A percentile compares a stretch with the other conserved stretches of the same genome.
These are phyloP conservation scores for Candida gorgasii DNA, from an alignment of 805 yeast genomes.

Conservation along the genomic window DNA sequence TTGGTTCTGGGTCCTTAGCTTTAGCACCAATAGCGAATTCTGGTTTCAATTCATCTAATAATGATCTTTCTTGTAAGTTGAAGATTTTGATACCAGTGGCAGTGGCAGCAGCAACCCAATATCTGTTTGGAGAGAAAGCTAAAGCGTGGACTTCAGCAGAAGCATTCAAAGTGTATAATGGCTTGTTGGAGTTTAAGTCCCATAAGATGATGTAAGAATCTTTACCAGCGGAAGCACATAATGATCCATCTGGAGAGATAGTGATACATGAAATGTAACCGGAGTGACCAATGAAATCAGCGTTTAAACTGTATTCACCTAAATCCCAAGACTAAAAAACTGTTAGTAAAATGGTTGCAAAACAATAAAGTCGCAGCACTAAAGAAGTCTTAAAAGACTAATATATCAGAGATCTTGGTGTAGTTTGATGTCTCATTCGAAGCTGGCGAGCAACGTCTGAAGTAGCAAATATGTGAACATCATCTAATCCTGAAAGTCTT, in stretches of 20 bases:
- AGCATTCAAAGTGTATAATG: constrained; percentile 91
- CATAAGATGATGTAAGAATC: constrained; percentile 98
- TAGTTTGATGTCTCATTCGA: constrained; percentile 93
- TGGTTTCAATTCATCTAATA: constrained; percentile 97
- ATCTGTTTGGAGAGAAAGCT: constrained; percentile 99
- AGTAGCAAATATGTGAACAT: constrained; percentile 91
- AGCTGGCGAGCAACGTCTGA: constrained; percentile 73
- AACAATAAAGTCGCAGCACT: constrained; percentile 4
- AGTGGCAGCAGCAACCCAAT: constrained; percentile 99
- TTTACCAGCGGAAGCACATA: constrained; percentile 99
- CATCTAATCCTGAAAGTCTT: constrained; percentile 12
- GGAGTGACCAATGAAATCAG: constrained; percentile 99
- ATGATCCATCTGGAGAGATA: constrained; percentile 99
- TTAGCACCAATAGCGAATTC: constrained; percentile 86
- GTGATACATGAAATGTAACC: constrained; percentile 97
- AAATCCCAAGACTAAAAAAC: constrained; percentile 93
- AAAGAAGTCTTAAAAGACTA: constrained; percentile 3
- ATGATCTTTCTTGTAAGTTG: constrained; percentile 92
- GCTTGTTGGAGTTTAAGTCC: constrained; percentile 85
- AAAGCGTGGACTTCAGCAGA: constrained; percentile 97
- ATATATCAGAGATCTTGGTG: constrained; percentile 99
- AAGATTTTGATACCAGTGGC: constrained; percentile 96
- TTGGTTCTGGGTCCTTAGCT: constrained; percentile 97
- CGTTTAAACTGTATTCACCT: constrained; percentile 76
- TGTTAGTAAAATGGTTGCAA: constrained; percentile 44